A percentile compares a stretch with the other conserved stretches of the same genome.
Conservation (phyloP, 2,329 filamentous ascomycete species). For the Paracoccidioides lutzii region DNA sequence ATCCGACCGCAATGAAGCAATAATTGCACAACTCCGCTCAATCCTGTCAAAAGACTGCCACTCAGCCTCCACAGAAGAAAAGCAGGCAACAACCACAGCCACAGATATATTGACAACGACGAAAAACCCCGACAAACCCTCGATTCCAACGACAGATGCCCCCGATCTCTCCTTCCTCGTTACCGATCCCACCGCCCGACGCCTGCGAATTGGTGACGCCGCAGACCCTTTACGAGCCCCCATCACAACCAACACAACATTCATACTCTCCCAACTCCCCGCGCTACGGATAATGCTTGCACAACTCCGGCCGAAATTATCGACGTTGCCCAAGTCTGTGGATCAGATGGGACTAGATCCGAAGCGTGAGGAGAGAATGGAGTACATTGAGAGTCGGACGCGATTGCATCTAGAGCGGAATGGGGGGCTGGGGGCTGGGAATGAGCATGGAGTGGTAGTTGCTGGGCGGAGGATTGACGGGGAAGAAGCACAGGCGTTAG, state of each 20-base stretch:
- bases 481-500: constrained; percentile 30
- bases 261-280: constrained; percentile 72
- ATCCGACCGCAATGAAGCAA: constrained; percentile 55
- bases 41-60: constrained; percentile 33
- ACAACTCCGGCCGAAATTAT: constrained; percentile 53
- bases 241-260: constrained; percentile 42
- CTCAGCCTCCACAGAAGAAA: constrained; percentile 7
- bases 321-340: constrained; percentile 26
- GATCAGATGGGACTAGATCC: constrained; percentile 32
- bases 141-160: constrained; percentile 7
- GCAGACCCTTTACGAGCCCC: constrained; percentile 25
- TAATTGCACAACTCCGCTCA: constrained; percentile 52
- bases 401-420: constrained; percentile 57
- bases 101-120: neutral
- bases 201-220: constrained; percentile 33
- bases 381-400: constrained; percentile 74
- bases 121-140: neutral
- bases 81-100: constrained; percentile 2
- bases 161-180: constrained; percentile 45
- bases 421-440: constrained; percentile 25
- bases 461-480: constrained; percentile 28
- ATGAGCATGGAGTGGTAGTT: constrained; percentile 24
- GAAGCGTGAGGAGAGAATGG: constrained; percentile 57
- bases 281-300: constrained; percentile 59
- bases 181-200: constrained; percentile 34